Conservation (phyloP, 1,284 basidiomycete species). For the Microbotryum lychnidis-dioicae region DNA sequence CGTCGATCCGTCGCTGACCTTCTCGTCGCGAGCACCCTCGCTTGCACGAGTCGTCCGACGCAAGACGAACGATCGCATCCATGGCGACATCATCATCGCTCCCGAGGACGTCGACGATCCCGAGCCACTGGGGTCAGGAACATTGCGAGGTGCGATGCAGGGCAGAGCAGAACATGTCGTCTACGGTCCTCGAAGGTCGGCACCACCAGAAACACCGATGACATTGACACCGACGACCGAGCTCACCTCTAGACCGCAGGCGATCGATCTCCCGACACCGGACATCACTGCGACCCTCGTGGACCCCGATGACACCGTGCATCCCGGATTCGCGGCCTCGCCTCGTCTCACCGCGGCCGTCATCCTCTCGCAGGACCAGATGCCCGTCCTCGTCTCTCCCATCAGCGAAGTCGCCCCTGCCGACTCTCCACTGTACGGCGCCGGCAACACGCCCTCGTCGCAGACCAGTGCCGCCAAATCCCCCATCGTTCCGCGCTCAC, state of each 20-base stretch:
- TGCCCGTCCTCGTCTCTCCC: constrained; percentile 27
- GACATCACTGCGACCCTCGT: not conserved
- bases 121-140: constrained; percentile 4
- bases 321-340: constrained; percentile 18
- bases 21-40: constrained; percentile 7
- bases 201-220: not conserved
- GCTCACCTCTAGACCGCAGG: not conserved
- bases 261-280: constrained; percentile 6
- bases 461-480: no score
- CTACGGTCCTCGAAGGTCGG: constrained; percentile 25
- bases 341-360: constrained; percentile 27
- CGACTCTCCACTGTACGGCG: constrained; percentile 17
- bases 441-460: not conserved
- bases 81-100: constrained; percentile 8
- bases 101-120: constrained; percentile 1
- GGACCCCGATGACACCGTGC: constrained; percentile 30
- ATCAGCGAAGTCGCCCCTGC: constrained; percentile 7
- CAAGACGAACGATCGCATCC: constrained; percentile 11
- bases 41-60: not conserved
- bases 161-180: constrained; percentile 32
- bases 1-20: constrained; percentile 11
- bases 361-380: constrained; percentile 23
- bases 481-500: constrained; percentile 11
- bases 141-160: constrained; percentile 28
- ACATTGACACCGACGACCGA: not conserved